Percentiles rank a stretch among this genome's conserved stretches.
Conservation (phyloP, 2,329 filamentous ascomycete genomes). For the Neurospora sp. region DNA sequence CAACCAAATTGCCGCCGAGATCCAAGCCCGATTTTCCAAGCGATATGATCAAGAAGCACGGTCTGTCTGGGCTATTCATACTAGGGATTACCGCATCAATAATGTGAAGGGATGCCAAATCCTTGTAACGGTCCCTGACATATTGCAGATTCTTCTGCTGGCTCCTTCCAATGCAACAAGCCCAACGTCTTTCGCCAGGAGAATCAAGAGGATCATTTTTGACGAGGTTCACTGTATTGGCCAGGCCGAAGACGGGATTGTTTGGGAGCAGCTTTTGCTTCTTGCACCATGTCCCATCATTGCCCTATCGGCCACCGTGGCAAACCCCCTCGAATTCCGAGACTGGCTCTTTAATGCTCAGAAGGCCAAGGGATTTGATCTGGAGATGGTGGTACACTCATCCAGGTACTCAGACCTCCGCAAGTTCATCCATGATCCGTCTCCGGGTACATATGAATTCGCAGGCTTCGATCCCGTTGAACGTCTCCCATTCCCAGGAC, state of each 20-base stretch:
- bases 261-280: slow-evolving; percentile 71
- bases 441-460: slow-evolving; percentile 34
- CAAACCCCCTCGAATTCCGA: slow-evolving; percentile 61
- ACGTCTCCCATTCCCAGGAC: slow-evolving; percentile 32
- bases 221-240: slow-evolving; percentile 77
- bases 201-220: slow-evolving; percentile 68
- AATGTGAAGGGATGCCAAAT: slow-evolving; percentile 64
- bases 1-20: slow-evolving; percentile 73
- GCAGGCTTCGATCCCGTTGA: slow-evolving; percentile 35
- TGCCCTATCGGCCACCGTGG: slow-evolving; percentile 69
- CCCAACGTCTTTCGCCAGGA: slow-evolving; percentile 46
- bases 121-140: slow-evolving; percentile 66
- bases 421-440: slow-evolving; percentile 59
- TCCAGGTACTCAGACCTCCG: slow-evolving; percentile 67
- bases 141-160: slow-evolving; percentile 69
- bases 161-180: slow-evolving; percentile 52
- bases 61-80: slow-evolving; percentile 72
- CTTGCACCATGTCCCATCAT: slow-evolving; percentile 69
- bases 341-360: slow-evolving; percentile 59
- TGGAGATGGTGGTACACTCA: slow-evolving; percentile 59
- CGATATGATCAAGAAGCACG: slow-evolving; percentile 47
- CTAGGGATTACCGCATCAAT: slow-evolving; percentile 65
- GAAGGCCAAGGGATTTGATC: slow-evolving; percentile 47
- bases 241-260: slow-evolving; percentile 61
- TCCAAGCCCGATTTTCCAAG: slow-evolving; percentile 66